phyloP scores from a whole-genome alignment of 2,329 filamentous ascomycete genomes.

The Fonsecaea pedrosoi region DNA sequence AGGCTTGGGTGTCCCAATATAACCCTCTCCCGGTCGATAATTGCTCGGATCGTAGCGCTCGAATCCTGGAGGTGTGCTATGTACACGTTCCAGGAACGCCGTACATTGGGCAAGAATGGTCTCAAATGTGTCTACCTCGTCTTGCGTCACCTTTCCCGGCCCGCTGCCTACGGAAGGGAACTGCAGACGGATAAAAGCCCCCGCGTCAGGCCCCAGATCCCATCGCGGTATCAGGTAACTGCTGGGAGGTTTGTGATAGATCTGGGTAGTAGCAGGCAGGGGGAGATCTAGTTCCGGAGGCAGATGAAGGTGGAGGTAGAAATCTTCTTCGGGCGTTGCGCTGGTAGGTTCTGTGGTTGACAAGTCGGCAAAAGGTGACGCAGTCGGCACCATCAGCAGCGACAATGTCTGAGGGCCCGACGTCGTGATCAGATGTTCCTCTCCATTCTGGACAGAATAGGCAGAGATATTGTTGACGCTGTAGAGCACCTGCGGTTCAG shows the following conservation, averaged over 20 bases:
- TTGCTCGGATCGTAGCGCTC: constrained; percentile 77
- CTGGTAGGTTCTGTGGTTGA: constrained; percentile 64
- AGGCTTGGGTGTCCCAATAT: constrained; percentile 57
- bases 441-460: constrained; percentile 87
- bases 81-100: constrained; percentile 84
- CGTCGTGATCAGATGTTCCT: constrained; percentile 80
- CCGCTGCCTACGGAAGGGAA: constrained; percentile 78
- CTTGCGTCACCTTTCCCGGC: constrained; percentile 71
- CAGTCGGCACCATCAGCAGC: constrained; percentile 93
- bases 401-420: constrained; percentile 90
- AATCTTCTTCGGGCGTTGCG: constrained; percentile 77
- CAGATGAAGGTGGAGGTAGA: constrained; percentile 93
- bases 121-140: constrained; percentile 95
- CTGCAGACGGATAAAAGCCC: constrained; percentile 90
- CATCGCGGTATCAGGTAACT: constrained; percentile 95
- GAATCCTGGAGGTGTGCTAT: constrained; percentile 60
- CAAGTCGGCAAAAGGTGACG: constrained; percentile 68
- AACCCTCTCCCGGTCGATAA: constrained; percentile 80
- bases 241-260: constrained; percentile 91
- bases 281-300: constrained; percentile 94
- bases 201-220: constrained; percentile 86
- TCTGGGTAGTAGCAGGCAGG: constrained; percentile 91
- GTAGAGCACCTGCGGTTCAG: constrained; percentile 64
- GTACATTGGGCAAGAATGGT: constrained; percentile 98
- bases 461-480: constrained; percentile 80